phyloP scores from a whole-genome alignment of 2,329 filamentous ascomycete species.

The Neonectria neomacrospora region DNA sequence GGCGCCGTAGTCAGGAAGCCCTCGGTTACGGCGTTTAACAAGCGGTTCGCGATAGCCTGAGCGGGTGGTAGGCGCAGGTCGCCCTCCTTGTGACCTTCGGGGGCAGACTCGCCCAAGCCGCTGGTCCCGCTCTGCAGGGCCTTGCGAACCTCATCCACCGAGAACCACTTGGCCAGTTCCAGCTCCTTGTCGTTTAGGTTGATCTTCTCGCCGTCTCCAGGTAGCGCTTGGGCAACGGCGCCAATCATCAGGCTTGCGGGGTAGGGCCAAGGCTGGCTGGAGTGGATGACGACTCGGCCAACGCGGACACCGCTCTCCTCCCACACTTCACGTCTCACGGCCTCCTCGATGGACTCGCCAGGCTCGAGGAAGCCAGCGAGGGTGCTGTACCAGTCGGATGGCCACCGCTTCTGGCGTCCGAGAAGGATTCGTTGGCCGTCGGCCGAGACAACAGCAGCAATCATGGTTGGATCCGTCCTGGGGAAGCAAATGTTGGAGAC shows the following conservation, averaged over 20 bases:
- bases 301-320: constrained; percentile 84
- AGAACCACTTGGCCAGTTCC: constrained; percentile 89
- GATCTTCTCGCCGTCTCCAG: constrained; percentile 78
- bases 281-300: constrained; percentile 83
- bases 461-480: constrained; percentile 92
- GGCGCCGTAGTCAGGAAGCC: constrained; percentile 72
- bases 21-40: constrained; percentile 82
- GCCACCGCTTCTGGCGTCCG: constrained; percentile 86
- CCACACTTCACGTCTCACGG: constrained; percentile 85
- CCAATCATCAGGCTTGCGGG: constrained; percentile 87
- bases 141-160: constrained; percentile 80
- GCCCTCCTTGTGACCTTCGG: constrained; percentile 78
- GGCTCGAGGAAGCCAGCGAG: constrained; percentile 89
- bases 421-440: constrained; percentile 83
- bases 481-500: constrained; percentile 94
- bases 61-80: constrained; percentile 81
- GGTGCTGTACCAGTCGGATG: constrained; percentile 86
- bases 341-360: constrained; percentile 86
- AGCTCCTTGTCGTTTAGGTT: constrained; percentile 91
- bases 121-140: constrained; percentile 75
- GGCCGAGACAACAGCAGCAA: constrained; percentile 88
- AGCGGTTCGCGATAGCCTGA: constrained; percentile 92
- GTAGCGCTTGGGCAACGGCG: constrained; percentile 86
- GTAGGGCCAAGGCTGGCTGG: constrained; percentile 89
- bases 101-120: constrained; percentile 71